A percentile compares a stretch with the other conserved stretches of the same genome.
phyloP scores from a whole-genome alignment of 2,329 filamentous ascomycete genomes.

The Calcarisporium arbuscula region DNA sequence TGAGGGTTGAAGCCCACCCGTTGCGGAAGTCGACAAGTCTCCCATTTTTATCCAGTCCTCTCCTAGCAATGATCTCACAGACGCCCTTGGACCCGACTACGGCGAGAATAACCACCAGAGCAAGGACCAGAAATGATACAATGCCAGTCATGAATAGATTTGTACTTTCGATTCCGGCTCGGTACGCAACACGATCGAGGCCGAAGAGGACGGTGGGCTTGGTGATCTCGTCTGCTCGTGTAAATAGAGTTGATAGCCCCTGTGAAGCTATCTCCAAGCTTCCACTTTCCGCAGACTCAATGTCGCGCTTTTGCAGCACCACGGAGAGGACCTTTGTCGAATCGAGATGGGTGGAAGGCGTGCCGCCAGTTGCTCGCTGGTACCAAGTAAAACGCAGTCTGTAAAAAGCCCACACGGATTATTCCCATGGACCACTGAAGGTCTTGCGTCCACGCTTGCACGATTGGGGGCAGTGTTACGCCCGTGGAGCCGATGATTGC shows the following conservation, averaged over 20 bases:
- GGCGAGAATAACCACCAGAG: slow-evolving; percentile 63
- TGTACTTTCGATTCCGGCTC: slow-evolving; percentile 67
- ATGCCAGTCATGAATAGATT: slow-evolving; percentile 90
- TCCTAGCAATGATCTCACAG: slow-evolving; percentile 68
- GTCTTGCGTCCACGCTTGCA: slow-evolving; percentile 87
- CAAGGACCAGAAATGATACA: slow-evolving; percentile 78
- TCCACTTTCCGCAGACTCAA: no score
- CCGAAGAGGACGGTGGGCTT: slow-evolving; percentile 54
- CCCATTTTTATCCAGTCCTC: slow-evolving; percentile 71
- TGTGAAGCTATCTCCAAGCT: slow-evolving; percentile 34
- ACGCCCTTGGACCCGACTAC: slow-evolving; percentile 73
- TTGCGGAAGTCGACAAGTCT: slow-evolving; percentile 90
- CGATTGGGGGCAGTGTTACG: slow-evolving; percentile 75
- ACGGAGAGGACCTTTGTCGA: slow-evolving; percentile 68
- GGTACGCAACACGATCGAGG: slow-evolving; percentile 79
- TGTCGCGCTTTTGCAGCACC: slow-evolving; percentile 62
- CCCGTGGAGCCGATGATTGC: slow-evolving; percentile 81
- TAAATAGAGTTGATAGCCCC: slow-evolving; percentile 34
- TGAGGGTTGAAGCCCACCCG: slow-evolving; percentile 83
- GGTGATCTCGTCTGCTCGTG: slow-evolving; percentile 49
- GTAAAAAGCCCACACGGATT: slow-evolving; percentile 75
- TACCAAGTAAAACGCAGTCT: slow-evolving; percentile 89
- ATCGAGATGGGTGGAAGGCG: slow-evolving; percentile 71
- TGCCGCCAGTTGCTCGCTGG: slow-evolving; percentile 83
- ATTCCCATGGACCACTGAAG: slow-evolving; percentile 98